Evolutionary conservation across 2,329 filamentous ascomycete genomes (phyloP).

Genomic region (Alternaria sp.): DNA sequence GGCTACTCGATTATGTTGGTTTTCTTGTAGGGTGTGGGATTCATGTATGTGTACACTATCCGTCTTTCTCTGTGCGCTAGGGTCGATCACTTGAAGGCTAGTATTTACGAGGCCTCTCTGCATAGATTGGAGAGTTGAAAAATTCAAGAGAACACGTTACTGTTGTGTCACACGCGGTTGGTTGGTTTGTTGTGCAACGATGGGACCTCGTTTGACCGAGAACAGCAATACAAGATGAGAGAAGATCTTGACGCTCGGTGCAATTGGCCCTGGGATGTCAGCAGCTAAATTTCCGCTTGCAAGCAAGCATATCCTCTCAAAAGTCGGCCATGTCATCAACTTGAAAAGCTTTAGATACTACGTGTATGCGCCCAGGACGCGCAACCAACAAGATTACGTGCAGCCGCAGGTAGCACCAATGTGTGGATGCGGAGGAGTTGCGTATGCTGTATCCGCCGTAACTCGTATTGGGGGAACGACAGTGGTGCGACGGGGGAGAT

Average conservation of each 20-base stretch:
- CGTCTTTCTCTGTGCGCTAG: constrained; percentile 13
- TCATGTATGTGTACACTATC: constrained; percentile 28
- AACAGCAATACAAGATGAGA: neutral
- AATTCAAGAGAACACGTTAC: constrained; percentile 18
- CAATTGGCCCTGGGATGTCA: neutral
- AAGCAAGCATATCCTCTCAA: neutral
- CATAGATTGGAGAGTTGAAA: constrained; percentile 25
- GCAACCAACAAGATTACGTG: neutral
- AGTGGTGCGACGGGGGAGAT: constrained; percentile 2
- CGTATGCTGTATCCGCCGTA: neutral
- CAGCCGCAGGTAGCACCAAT: neutral
- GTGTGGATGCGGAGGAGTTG: neutral
- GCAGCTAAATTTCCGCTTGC: neutral
- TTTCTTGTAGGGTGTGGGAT: constrained; percentile 8
- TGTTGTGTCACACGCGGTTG: neutral
- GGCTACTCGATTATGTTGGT: constrained; percentile 6
- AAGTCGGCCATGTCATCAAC: neutral
- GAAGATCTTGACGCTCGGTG: constrained; percentile 7
- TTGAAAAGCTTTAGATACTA: neutral
- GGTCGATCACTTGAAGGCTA: constrained; percentile 7
- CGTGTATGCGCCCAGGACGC: neutral
- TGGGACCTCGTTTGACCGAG: neutral
- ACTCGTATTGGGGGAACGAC: neutral
- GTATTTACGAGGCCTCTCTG: constrained; percentile 11
- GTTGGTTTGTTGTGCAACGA: neutral